Percentiles rank a stretch among this genome's conserved stretches.
phyloP scores from a whole-genome alignment of 331 rosid genomes.

The Malus hybrid region DNA sequence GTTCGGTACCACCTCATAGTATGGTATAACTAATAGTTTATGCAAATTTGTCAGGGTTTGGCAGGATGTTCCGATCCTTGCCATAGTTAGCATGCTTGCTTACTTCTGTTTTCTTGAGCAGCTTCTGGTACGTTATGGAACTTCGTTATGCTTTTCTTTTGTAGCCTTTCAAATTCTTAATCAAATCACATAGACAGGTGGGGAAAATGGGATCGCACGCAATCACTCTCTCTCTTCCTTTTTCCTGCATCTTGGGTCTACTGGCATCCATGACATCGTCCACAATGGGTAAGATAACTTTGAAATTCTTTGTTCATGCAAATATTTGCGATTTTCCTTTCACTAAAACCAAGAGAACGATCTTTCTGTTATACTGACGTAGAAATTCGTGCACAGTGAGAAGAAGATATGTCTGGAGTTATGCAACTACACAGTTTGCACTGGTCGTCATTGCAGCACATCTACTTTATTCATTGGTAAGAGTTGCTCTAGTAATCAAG shows the following conservation, averaged over 20 bases:
- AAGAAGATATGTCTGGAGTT: constrained; percentile 68
- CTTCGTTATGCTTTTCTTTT: constrained; percentile 1
- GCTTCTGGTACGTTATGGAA: constrained; percentile 58
- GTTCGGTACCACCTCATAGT: constrained; percentile 7
- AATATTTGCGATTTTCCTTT: not conserved
- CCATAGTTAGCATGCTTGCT: constrained; percentile 69
- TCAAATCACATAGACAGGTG: constrained; percentile 44
- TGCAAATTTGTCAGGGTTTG: constrained; percentile 51
- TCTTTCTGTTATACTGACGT: constrained; percentile 10
- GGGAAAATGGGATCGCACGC: constrained; percentile 58
- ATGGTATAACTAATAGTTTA: constrained; percentile 12
- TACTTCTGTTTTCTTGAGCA: constrained; percentile 89
- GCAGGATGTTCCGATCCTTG: constrained; percentile 83
- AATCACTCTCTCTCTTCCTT: constrained; percentile 66
- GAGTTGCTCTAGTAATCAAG: constrained; percentile 9
- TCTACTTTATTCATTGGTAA: constrained; percentile 60
- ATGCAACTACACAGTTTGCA: constrained; percentile 51
- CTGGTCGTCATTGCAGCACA: constrained; percentile 56
- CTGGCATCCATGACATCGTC: constrained; percentile 74
- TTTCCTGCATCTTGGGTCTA: constrained; percentile 76
- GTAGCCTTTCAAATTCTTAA: constrained; percentile 7
- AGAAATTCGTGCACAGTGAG: constrained; percentile 35
- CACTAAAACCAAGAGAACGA: no score
- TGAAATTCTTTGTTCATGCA: not conserved
- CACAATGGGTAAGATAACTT: constrained; percentile 54